These are phyloP conservation scores for Calonectria hongkongensis DNA, from an alignment of 2,329 filamentous ascomycete genomes.

Conservation along the genomic window DNA sequence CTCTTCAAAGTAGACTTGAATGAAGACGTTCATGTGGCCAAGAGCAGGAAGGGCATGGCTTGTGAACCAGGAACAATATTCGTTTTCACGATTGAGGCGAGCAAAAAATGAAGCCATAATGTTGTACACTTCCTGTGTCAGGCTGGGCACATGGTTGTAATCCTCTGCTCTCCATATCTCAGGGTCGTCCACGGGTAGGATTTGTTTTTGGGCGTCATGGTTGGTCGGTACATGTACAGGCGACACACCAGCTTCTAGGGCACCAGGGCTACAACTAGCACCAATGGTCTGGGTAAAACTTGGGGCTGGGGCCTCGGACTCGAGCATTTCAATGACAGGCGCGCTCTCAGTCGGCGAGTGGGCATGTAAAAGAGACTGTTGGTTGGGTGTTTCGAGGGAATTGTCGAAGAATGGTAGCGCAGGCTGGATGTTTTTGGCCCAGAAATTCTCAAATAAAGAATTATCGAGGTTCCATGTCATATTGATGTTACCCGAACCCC, in stretches of 20 bases:
- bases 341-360: not conserved
- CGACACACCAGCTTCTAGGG: not conserved
- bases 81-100: constrained; percentile 7
- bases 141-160: not conserved
- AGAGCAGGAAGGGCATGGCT: not conserved
- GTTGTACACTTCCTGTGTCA: not conserved
- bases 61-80: not conserved
- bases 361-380: not conserved
- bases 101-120: not conserved
- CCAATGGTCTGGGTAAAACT: constrained; percentile 5
- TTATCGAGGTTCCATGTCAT: not conserved
- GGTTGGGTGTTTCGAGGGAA: not conserved
- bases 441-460: not conserved
- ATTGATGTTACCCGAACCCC: not conserved
- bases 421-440: not conserved
- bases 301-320: not conserved
- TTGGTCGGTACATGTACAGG: not conserved
- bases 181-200: too few relatives aligned
- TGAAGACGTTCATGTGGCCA: not conserved
- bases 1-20: constrained; percentile 16
- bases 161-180: constrained; percentile 4
- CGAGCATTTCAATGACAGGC: constrained; percentile 1
- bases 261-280: not conserved
- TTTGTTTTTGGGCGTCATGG: not conserved
- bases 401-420: too few relatives aligned